Evolutionary conservation across 768 basidiomycete species (phyloP), one percentile per base, ranked within the genome.

Genomic region (Dentipellis fragilis): DNA sequence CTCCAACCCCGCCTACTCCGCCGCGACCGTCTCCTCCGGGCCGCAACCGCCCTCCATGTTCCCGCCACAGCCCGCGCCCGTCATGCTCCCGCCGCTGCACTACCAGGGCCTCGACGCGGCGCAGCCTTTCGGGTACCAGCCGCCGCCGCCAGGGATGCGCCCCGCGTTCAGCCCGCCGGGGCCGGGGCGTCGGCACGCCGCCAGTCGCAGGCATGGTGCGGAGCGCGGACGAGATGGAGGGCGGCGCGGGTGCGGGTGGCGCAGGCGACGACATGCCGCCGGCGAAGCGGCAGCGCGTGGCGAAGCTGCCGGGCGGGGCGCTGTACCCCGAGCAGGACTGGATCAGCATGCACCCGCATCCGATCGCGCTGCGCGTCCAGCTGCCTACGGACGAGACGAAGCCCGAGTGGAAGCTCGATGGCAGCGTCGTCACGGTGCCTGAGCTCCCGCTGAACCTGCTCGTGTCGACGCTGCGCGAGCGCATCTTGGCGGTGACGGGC

Each of bases 401-500:
- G 67, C 86, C 93, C 0, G 94, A 95, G 69, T 95, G 89, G 90
- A 93, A 95, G 65, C 74, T 96, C 54, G 83, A 95, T 64, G 94
- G 93, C 0, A 77, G 76, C 52, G 72, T 83, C 40, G 81, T 93
- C 57, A 83, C 82, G 10, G 77, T 99, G 56, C 78, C 83, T 1
- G 92, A 96, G 56, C 71, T 97, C 35, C 89, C 92, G 10, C 78
- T 96, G 63, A 92, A 80, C 55, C 71, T 92, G 47, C 72, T 94
- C 47, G 87, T 97, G 56, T 90, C 91, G 7, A 89, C 91, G 3
- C 74, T 99, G 19, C 85, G 95, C 42, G 94, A 97, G 67, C 84
- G 92, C 54, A 89, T 97, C 55, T 72, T 88, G 58, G 80, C 83
- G 58, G 79, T 83, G 53, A 84, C 87, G 21, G 89, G 85, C 55